Evolutionary conservation across 2,329 filamentous ascomycete genomes (phyloP).

Genomic region (Aphanocladium album): DNA sequence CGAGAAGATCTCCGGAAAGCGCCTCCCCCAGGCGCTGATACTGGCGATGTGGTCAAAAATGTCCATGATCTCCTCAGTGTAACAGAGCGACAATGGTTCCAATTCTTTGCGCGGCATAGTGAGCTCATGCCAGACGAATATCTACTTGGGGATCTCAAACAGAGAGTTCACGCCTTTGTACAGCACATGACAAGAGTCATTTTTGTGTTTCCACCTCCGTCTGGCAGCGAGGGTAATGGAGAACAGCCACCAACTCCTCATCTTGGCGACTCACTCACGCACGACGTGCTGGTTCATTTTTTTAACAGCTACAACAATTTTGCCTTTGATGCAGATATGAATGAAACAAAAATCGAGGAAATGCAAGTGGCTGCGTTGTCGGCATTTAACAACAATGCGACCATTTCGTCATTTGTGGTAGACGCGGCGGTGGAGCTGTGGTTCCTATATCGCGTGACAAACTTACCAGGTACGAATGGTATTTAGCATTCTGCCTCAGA

Average conservation of each 20-base stretch:
- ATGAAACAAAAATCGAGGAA: too few species aligned
- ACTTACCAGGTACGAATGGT: not conserved
- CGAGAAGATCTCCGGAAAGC: constrained; percentile 1
- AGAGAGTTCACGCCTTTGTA: constrained; percentile 6
- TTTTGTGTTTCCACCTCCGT: not conserved
- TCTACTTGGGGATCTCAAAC: not conserved
- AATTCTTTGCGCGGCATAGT: not conserved
- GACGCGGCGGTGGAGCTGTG: constrained; percentile 3
- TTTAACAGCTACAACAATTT: too few species aligned
- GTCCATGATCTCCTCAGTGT: constrained; percentile 1
- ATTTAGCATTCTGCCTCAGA: too few species aligned
- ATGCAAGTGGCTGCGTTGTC: too few species aligned
- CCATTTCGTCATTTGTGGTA: not conserved
- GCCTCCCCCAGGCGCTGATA: not conserved
- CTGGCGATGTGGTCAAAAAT: not conserved
- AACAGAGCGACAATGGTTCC: constrained; percentile 4
- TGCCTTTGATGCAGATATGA: too few species aligned
- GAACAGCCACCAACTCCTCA: too few species aligned
- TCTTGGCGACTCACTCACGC: too few species aligned
- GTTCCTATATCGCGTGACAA: constrained; percentile 4
- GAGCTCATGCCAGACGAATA: not conserved
- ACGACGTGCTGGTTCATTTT: too few species aligned
- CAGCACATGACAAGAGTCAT: constrained; percentile 6
- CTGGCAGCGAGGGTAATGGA: too few species aligned
- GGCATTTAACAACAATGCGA: too few species aligned